Percentiles rank a stretch among this genome's conserved stretches.
phyloP scores from a whole-genome alignment of 768 basidiomycete species.

The Leccinum sublutescens region DNA sequence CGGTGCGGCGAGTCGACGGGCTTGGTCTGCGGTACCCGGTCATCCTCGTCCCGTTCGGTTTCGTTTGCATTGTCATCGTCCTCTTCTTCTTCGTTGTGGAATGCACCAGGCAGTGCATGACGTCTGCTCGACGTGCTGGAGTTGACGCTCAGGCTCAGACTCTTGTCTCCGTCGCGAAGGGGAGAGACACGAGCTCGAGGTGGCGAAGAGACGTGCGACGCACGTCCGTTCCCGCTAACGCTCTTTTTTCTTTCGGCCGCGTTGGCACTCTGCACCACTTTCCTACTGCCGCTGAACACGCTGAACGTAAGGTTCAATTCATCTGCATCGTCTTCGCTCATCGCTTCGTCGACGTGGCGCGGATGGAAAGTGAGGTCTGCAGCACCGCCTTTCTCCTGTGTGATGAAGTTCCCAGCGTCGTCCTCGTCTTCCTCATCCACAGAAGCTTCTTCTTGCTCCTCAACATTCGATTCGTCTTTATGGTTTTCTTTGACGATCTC shows the following conservation, averaged over 20 bases:
- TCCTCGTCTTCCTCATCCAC: slow-evolving; percentile 17
- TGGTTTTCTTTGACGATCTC: slow-evolving; percentile 12
- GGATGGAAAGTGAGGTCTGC: slow-evolving; percentile 20
- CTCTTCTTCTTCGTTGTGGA: slow-evolving; percentile 41
- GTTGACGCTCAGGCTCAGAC: slow-evolving; percentile 10
- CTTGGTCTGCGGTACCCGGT: slow-evolving; percentile 3
- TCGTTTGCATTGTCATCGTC: slow-evolving; percentile 32
- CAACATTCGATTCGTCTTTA: neutral
- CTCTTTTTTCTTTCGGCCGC: neutral
- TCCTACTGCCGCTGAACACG: slow-evolving; percentile 17
- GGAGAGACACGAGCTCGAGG: slow-evolving; percentile 7
- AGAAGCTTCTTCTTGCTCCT: slow-evolving; percentile 5
- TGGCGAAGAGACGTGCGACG: slow-evolving; percentile 8
- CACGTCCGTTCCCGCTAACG: neutral
- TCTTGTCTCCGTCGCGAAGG: slow-evolving; percentile 12
- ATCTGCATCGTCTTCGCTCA: slow-evolving; percentile 5
- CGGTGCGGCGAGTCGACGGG: slow-evolving; percentile 16
- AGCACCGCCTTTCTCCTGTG: slow-evolving; percentile 14
- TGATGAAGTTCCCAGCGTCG: slow-evolving; percentile 18
- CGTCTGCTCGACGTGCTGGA: slow-evolving; percentile 15
- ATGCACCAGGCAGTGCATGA: slow-evolving; percentile 47
- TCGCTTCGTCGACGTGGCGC: slow-evolving; percentile 9
- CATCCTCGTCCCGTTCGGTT: slow-evolving; percentile 13
- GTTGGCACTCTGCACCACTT: neutral
- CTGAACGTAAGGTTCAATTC: slow-evolving; percentile 19